phyloP scores from a whole-genome alignment of 139 green algal species.

The Zygnema circumcarinatum region DNA sequence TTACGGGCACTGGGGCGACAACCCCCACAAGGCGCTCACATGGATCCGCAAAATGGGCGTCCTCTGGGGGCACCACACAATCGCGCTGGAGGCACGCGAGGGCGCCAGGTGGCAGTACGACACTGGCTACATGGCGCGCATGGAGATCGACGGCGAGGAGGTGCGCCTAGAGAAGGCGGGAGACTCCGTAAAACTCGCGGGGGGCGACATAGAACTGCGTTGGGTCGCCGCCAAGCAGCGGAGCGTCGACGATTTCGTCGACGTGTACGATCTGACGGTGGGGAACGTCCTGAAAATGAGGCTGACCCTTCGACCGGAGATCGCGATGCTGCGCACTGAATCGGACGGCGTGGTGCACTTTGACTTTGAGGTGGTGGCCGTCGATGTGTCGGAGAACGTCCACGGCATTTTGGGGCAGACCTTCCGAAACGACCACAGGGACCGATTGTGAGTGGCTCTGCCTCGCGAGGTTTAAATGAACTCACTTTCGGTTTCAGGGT shows the following conservation, averaged over 20 bases:
- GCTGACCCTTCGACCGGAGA: conserved; percentile 28
- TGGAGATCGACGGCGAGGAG: conserved; percentile 1
- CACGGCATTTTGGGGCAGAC: conserved; percentile 36
- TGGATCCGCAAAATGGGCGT: conserved; percentile 16
- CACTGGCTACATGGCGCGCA: background rate
- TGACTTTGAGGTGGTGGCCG: conserved; percentile 8
- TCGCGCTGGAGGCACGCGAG: conserved; percentile 6
- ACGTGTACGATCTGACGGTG: conserved; percentile 28
- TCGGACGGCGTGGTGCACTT: conserved; percentile 25
- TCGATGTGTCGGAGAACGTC: background rate
- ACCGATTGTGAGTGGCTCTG: conserved; percentile 22
- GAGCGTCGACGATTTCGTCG: conserved; percentile 16
- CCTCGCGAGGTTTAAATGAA: no score
- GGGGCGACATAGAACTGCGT: background rate
- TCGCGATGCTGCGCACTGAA: conserved; percentile 17
- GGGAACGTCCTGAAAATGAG: background rate
- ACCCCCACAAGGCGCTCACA: conserved; percentile 16
- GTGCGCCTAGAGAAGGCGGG: background rate
- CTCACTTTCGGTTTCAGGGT: no score
- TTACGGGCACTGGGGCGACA: conserved; percentile 11
- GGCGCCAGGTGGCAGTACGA: conserved; percentile 31
- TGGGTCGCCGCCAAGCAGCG: background rate
- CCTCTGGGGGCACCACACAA: background rate
- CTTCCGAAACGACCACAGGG: conserved; percentile 24
- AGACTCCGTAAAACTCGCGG: background rate